Evolutionary conservation across 1,284 basidiomycete species (phyloP), one percentile per base, ranked within the genome.

Genomic region (Ustilago cynodontis): DNA sequence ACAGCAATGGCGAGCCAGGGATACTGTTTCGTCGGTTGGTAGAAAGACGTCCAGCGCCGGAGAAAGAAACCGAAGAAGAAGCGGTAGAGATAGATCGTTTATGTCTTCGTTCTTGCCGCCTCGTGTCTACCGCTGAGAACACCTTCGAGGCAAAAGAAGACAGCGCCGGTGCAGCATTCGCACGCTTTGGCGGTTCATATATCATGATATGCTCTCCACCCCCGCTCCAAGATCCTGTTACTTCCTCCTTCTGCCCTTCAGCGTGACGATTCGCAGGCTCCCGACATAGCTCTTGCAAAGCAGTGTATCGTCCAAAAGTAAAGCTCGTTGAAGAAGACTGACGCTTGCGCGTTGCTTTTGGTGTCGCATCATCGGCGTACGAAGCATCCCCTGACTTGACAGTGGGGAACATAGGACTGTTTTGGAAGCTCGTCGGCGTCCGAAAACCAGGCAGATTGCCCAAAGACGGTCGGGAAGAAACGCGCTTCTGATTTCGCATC

Each of bases 391-490:
- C 28, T 11, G 16, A 7, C 1, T 53, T 33, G 35, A 55, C 10
- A 18, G 24, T 47, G 6, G 63, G 55, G 22, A 65, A 55, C 7
- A 39, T 24, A 0, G 56, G 64, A 31, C 55, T 47, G 7, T 24
- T 16, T 13, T 56, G 31, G 16, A 59, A 41, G 22, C 37, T 52
- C 0, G 53, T n/a, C 11, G 64, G 52, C 2, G 65, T 65, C 11
- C 65, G 64, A 22, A 72, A 72, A 60, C 71, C 71, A 16, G 71
- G 50, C 10, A 72, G 49, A 28, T 52, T 59, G 53, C 53, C 39
- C 9, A 72, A 28, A 0, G 65, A 59, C 1, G 65, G 71, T 1
- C 65, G 60, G 3, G 49, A 14, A 18, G 59, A 52, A 10, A 24
- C 29, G 13, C 55, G 33, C n/a, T 33, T 59, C 18, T 52, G 56